Base-by-base conservation (phyloP, 164 flowering plant genomes). In the Stephania yunnanensis region DNA sequence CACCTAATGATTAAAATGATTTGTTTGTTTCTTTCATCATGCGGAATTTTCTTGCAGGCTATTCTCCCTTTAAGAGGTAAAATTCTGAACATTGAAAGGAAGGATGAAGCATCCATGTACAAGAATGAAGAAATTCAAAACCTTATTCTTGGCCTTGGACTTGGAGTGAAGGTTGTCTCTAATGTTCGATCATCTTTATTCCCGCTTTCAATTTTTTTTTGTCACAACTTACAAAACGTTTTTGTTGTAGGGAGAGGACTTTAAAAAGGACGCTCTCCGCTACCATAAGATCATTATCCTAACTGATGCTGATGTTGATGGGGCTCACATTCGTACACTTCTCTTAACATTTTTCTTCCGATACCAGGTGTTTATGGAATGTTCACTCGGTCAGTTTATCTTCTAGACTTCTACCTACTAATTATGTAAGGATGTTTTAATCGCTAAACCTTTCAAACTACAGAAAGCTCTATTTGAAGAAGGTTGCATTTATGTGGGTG, bases 291-390 rank as follows among this genome's bases (percentile, higher is more conserved):
- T 94, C 77, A 92, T 94, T 77, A 94, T 96, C 68, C 81, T 96
- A 75, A 96, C 98, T 44, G 99, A 96, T 89, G 99, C 99, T 78
- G 99, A 96, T 83, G 97, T 96, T 1, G 99, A 96, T 86, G 99
- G 98, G 76, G 98, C 99, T 73, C 98, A 94, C 81, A 96, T 96
- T 73, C 87, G 99, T 75, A 94, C 99, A 71, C 86, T 96, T 75
- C 82, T 96, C 7, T 78, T 96, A 81, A 96, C 99, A 71, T 96
- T 96, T 84, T 96, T 94, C 91, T 96, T 74, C 76, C 90, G 99
- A 89, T 96, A 96, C 84, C 98, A 96, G 98, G 99, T 93, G 84
- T 46, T 64, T n/a, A 64, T 64, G 63, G 63, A 19, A 12, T 10
- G 19, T 13, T 55, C 19, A 55, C 17, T 55, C 11, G 63, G 1